These are phyloP conservation scores for Penicillium maclennaniae DNA, from an alignment of 495 filamentous ascomycete species.

Conservation along the genomic window DNA sequence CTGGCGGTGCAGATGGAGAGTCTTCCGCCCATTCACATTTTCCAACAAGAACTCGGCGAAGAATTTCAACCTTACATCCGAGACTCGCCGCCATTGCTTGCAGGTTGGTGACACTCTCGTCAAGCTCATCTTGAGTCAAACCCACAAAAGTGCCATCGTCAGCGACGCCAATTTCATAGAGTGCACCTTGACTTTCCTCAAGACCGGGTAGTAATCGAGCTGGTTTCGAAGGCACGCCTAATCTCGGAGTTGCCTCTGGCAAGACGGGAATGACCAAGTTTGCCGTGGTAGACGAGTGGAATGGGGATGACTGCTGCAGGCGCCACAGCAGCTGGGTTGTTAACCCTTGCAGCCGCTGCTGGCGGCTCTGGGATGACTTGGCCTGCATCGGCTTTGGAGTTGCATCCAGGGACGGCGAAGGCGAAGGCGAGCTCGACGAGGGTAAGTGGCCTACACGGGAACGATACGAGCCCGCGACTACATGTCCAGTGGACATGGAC, in stretches of 20 bases:
- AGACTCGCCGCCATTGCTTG: slow-evolving; percentile 87
- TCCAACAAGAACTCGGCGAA: slow-evolving; percentile 81
- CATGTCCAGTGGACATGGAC: slow-evolving; percentile 56
- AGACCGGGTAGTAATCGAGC: slow-evolving; percentile 71
- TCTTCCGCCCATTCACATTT: slow-evolving; percentile 73
- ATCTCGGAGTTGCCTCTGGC: slow-evolving; percentile 55
- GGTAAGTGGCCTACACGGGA: slow-evolving; percentile 33
- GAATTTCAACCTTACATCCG: slow-evolving; percentile 81
- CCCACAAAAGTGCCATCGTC: slow-evolving; percentile 93
- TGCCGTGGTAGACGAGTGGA: slow-evolving; percentile 71
- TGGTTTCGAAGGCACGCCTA: slow-evolving; percentile 54
- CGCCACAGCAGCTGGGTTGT: slow-evolving; percentile 96
- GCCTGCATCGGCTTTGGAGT: slow-evolving; percentile 23
- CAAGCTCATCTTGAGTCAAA: slow-evolving; percentile 83
- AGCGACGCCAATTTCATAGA: slow-evolving; percentile 95
- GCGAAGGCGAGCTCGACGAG: slow-evolving; percentile 20
- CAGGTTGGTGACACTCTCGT: slow-evolving; percentile 81
- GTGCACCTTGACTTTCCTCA: slow-evolving; percentile 85
- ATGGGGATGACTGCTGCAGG: slow-evolving; percentile 88
- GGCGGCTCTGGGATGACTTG: slow-evolving; percentile 52
- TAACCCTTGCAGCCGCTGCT: slow-evolving; percentile 81
- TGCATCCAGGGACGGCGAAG: slow-evolving; percentile 26
- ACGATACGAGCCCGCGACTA: slow-evolving; percentile 58
- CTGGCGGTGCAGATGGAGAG: slow-evolving; percentile 17
- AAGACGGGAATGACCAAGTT: slow-evolving; percentile 70